Base-by-base conservation (phyloP, 2,329 filamentous ascomycete genomes). In the Paradendryphiella salina region DNA sequence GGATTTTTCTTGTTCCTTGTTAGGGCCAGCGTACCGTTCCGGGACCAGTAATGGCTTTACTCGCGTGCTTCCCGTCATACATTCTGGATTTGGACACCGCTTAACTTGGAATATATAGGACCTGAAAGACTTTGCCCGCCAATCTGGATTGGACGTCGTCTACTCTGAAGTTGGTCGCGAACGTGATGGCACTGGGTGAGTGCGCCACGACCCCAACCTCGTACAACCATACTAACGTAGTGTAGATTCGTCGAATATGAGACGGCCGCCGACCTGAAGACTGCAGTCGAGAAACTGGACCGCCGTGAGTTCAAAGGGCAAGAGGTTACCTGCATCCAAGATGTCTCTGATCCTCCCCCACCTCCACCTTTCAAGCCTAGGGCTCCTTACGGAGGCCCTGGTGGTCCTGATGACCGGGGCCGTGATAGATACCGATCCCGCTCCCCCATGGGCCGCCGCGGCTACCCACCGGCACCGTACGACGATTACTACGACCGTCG, bases 61-160 rank as follows among this genome's bases (percentile, higher is more conserved):
- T 57, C 57, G 63, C 64, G 53, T 64, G 60, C 62, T 68, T 65
- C 62, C 57, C 58, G 57, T 66, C 61, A 35, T 56, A 57, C 64
- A 48, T 57, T 60, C 68, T 70, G 69, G 69, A 70, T 64, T 69
- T 71, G 69, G 66, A 72, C 67, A 60, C 83, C 79, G 91, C 89
- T 92, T 89, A 94, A 88, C 82, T 83, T 84, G 83, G 84, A 77
- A 82, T 65, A 80, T 86, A 79, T 91, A 99, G 94, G 94, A 99
- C 77, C 86, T 99, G 46, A 99, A 99, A 89, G 94, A 99, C 76
- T 99, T 99, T 78, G 94, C 94, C 57, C 91, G 94, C 73, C 90
- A 95, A 76, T 95, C 93, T 75, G 91, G 91, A 76, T 84, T 96
- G 76, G 94, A 97, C 75, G 94, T 99, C 61, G 94, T 99, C 69